Conservation (phyloP, 108 stramenopile genomes). For the Pseudonitzschia multiseries region DNA sequence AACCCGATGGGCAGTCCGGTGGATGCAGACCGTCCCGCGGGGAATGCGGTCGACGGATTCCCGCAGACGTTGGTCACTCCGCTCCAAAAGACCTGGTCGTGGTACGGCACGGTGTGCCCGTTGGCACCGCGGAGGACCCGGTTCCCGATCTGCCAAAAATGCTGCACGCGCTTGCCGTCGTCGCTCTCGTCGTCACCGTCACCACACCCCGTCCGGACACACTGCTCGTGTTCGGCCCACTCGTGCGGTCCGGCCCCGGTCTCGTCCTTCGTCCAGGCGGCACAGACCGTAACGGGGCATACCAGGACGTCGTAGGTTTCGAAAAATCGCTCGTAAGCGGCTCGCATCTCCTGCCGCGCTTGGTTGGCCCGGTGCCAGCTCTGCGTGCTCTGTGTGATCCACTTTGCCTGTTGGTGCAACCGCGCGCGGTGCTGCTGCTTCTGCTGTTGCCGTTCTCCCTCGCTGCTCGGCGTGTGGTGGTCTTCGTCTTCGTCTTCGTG, state of each 20-base stretch:
- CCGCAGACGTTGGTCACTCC: neutral
- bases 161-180: neutral
- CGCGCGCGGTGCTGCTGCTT: neutral
- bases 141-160: conserved; percentile 1
- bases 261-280: neutral
- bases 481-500: neutral
- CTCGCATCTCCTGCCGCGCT: neutral
- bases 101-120: neutral
- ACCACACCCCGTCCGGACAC: neutral
- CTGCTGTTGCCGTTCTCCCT: neutral
- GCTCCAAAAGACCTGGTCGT: neutral
- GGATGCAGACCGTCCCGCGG: neutral
- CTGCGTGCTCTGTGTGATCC: neutral
- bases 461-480: neutral
- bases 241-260: neutral
- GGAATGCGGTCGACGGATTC: conserved; percentile 1
- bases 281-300: neutral
- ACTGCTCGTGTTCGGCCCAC: neutral
- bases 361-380: neutral
- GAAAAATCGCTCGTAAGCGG: neutral
- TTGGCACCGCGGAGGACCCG: conserved; percentile 2
- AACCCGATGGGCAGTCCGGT: neutral
- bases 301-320: neutral
- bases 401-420: neutral
- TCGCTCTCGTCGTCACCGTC: neutral